Percentiles rank a stretch among this genome's conserved stretches.
phyloP scores from a whole-genome alignment of 805 yeast species.

The Cyberlindnera xylosilytica region DNA sequence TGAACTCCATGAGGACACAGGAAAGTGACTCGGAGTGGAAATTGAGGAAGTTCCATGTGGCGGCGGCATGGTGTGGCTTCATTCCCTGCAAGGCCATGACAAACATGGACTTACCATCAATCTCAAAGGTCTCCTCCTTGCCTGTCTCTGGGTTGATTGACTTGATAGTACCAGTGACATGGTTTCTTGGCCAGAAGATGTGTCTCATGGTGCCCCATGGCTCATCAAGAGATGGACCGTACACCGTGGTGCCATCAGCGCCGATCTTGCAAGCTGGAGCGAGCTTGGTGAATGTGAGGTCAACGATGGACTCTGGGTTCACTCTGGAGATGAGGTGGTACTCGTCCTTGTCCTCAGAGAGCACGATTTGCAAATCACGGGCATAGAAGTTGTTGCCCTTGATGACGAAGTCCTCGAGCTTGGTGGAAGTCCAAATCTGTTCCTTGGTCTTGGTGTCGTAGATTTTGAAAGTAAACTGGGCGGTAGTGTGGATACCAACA shows the following conservation, averaged over 20 bases:
- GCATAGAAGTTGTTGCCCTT: constrained; percentile 81
- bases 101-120: constrained; percentile 58
- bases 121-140: constrained; percentile 28
- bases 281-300: constrained; percentile 55
- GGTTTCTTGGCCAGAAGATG: constrained; percentile 91
- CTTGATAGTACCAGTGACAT: constrained; percentile 61
- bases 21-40: constrained; percentile 75
- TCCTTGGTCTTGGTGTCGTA: constrained; percentile 48
- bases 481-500: constrained; percentile 82
- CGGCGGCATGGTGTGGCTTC: constrained; percentile 99
- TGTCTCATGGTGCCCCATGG: constrained; percentile 99
- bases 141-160: constrained; percentile 31
- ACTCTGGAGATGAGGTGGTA: constrained; percentile 64
- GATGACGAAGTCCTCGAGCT: constrained; percentile 71
- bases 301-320: constrained; percentile 65
- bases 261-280: constrained; percentile 90
- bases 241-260: constrained; percentile 76
- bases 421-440: constrained; percentile 85
- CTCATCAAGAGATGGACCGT: constrained; percentile 76
- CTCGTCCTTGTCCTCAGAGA: constrained; percentile 49
- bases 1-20: constrained; percentile 90
- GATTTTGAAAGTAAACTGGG: constrained; percentile 90
- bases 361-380: constrained; percentile 60
- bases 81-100: constrained; percentile 97
- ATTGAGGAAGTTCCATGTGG: constrained; percentile 90